Percentiles rank a stretch among this genome's conserved stretches.
Evolutionary conservation across 805 yeast genomes (phyloP).

Genomic region (Myxozyma udenii): DNA sequence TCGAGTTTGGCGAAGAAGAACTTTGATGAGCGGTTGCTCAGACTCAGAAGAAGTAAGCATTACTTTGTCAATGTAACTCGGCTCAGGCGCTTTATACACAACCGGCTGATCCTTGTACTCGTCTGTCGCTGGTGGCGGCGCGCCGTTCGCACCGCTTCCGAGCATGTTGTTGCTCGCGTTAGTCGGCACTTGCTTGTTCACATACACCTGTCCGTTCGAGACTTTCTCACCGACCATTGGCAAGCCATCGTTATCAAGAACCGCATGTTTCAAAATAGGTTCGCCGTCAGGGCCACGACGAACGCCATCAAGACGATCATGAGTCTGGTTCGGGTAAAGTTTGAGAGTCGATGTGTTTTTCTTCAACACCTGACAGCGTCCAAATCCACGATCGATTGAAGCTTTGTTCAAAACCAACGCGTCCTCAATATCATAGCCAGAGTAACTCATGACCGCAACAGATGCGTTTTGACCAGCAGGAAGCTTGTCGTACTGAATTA

Average conservation of each 20-base stretch:
- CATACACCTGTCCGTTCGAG: constrained; percentile 88
- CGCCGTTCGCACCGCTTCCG: constrained; percentile 35
- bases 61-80: constrained; percentile 92
- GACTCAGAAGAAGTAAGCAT: constrained; percentile 95
- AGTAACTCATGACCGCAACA: constrained; percentile 98
- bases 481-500: constrained; percentile 89
- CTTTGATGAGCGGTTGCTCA: constrained; percentile 92
- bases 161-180: constrained; percentile 72
- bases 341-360: constrained; percentile 87
- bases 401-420: constrained; percentile 92
- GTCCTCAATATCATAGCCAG: constrained; percentile 99
- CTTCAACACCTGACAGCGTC: constrained; percentile 92
- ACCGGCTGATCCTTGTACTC: constrained; percentile 90
- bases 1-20: constrained; percentile 87
- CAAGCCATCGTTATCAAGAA: constrained; percentile 90
- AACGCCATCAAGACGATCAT: constrained; percentile 88
- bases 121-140: constrained; percentile 35
- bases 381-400: constrained; percentile 93
- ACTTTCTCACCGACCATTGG: constrained; percentile 93
- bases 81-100: constrained; percentile 89
- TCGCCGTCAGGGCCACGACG: constrained; percentile 68
- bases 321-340: constrained; percentile 89
- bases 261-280: constrained; percentile 80
- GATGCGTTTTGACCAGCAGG: constrained; percentile 99
- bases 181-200: constrained; percentile 85